Evolutionary conservation across 2,329 filamentous ascomycete genomes (phyloP), one percentile per base, ranked within the genome.

Genomic region (Xylaria sp.): DNA sequence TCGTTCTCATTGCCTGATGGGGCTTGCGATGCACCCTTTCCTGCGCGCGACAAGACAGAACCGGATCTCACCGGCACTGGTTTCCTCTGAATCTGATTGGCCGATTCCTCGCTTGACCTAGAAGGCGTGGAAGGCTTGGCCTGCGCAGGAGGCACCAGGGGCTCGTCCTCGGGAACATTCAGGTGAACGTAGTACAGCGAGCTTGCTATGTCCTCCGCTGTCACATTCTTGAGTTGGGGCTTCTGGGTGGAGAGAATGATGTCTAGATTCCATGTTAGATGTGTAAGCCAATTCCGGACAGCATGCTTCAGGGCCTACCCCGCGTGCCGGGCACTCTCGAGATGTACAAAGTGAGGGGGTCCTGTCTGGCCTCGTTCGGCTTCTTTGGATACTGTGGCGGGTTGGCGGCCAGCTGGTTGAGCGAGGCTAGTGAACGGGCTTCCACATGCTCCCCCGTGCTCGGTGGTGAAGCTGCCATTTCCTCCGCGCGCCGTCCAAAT

Each of bases 141-240:
- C 41, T 68, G 59, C 24, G 65, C 63, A 8, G 68, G 68, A 57
- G 50, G 52, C 34, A 63, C 63, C 16, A 76, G 70, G 26, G 74
- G 68, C 24, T 71, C 71, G 56, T 90, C 83, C 38, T 84, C 78
- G 2, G 84, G 82, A 1, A 81, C 78, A 54, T 91, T 83, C 38
- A 95, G 82, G 72, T 97, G 93, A 48, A 97, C 78, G 69, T 94
- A 97, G 74, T 97, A 99, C 4, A 99, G 80, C 13, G 89, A 96
- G 65, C 86, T 91, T 51, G 88, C 85, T 44, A 99, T 87, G 69
- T 97, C 93, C 69, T 92, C 88, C 41, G 84, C 87, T 0, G 91
- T 95, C 59, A 99, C 91, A 56, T 91, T 93, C 71, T 94, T 96
- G 39, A 88, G 81, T 47, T 90, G 87, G 1, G 94, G 94, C 69